phyloP scores from a whole-genome alignment of 176 grass and related monocot species.

The Oryza australiensis region DNA sequence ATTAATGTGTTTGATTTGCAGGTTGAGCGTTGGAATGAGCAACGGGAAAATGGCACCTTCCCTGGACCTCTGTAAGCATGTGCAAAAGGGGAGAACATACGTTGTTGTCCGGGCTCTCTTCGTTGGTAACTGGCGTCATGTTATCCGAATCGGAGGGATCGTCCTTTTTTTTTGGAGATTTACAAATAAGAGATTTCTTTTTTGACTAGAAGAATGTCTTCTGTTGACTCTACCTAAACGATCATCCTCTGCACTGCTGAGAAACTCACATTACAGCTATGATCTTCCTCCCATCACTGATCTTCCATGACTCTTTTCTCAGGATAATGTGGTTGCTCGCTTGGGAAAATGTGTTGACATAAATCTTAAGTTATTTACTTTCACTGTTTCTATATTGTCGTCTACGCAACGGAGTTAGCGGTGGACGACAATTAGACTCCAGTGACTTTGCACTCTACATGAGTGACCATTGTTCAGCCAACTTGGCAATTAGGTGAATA shows the following conservation, averaged over 20 bases:
- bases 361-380: neutral
- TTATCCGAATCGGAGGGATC: constrained; percentile 20
- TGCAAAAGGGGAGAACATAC: neutral
- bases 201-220: constrained; percentile 13
- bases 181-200: constrained; percentile 28
- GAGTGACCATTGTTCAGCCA: no score
- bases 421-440: no score
- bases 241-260: neutral
- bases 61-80: constrained; percentile 66
- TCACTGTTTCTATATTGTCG: no score
- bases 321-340: neutral
- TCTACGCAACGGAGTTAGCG: no score
- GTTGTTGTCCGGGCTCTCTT: neutral
- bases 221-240: neutral
- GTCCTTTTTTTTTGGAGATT: constrained; percentile 24
- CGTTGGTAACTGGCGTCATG: constrained; percentile 28
- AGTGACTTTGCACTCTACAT: no score
- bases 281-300: neutral
- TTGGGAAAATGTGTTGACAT: neutral
- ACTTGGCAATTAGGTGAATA: no score
- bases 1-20: constrained; percentile 34
- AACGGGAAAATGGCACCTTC: constrained; percentile 89
- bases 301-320: neutral
- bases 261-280: constrained; percentile 9
- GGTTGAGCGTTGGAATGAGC: constrained; percentile 96